A percentile compares a stretch with the other conserved stretches of the same genome.
phyloP scores from a whole-genome alignment of 352 stramenopile genomes.

The Pythium guiyangense region DNA sequence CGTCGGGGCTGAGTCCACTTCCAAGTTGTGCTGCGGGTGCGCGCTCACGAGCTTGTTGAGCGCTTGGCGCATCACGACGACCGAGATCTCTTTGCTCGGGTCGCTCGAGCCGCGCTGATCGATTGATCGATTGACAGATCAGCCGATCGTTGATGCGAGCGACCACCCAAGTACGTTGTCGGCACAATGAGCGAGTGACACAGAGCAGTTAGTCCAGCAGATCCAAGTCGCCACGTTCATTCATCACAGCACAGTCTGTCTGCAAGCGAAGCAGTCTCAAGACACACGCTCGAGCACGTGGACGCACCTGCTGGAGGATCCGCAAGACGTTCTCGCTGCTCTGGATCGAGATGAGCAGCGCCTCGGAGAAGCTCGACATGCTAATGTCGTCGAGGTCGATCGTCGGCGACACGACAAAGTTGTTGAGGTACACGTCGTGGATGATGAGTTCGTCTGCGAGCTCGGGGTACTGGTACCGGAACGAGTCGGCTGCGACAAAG shows the following conservation, averaged over 20 bases:
- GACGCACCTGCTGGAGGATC: slow-evolving; percentile 54
- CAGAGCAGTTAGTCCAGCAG: not conserved
- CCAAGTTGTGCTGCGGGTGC: slow-evolving; percentile 75
- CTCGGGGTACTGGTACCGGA: slow-evolving; percentile 80
- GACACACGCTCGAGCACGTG: not conserved
- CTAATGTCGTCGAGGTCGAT: slow-evolving; percentile 67
- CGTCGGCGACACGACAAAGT: slow-evolving; percentile 56
- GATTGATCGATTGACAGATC: too few species aligned
- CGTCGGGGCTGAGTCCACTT: slow-evolving; percentile 31
- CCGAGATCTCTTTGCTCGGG: slow-evolving; percentile 40
- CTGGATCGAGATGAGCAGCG: slow-evolving; percentile 77
- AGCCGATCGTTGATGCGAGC: not conserved
- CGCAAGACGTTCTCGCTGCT: slow-evolving; percentile 78
- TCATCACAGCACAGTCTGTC: too few species aligned
- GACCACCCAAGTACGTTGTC: not conserved
- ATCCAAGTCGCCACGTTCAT: too few species aligned
- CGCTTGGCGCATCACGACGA: slow-evolving; percentile 67
- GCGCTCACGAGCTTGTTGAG: slow-evolving; percentile 72
- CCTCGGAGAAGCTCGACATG: slow-evolving; percentile 72
- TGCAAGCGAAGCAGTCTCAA: too few species aligned
- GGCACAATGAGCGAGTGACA: not conserved
- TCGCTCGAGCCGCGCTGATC: slow-evolving; percentile 52
- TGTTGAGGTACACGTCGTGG: slow-evolving; percentile 79
- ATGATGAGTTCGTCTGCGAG: slow-evolving; percentile 71
- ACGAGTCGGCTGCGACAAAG: slow-evolving; percentile 83